These are phyloP conservation scores for Pseudogymnoascus destructans DNA, from an alignment of 2,329 filamentous ascomycete genomes.

Conservation along the genomic window DNA sequence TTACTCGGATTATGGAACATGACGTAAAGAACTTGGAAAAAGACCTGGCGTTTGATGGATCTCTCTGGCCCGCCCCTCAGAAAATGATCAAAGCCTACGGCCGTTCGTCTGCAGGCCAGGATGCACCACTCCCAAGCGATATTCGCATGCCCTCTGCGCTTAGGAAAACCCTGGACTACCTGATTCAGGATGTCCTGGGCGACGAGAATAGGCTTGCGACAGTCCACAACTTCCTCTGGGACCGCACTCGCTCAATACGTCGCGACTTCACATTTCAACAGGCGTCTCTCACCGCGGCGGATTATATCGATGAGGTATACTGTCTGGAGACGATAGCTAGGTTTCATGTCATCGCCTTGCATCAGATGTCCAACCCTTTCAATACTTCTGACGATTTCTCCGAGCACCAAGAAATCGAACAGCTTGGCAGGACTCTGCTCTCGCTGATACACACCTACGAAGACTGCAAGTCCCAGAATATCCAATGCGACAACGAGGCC, in stretches of 20 bases:
- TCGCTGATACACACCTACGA: conserved; percentile 55
- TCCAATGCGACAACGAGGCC: conserved; percentile 47
- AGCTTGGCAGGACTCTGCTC: conserved; percentile 50
- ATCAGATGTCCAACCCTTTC: conserved; percentile 45
- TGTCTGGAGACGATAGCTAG: conserved; percentile 53
- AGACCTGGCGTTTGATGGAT: conserved; percentile 28
- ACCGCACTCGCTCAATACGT: conserved; percentile 52
- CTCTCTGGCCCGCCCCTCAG: conserved; percentile 34
- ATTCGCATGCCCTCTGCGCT: conserved; percentile 48
- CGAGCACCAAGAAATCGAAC: conserved; percentile 54
- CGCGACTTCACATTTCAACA: conserved; percentile 55
- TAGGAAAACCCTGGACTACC: conserved; percentile 47
- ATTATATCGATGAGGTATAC: conserved; percentile 45
- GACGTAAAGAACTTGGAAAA: conserved; percentile 46
- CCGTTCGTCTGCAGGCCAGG: conserved; percentile 54
- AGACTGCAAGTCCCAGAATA: conserved; percentile 45
- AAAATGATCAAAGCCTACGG: conserved; percentile 56
- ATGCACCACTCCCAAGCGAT: conserved; percentile 54
- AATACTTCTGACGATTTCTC: conserved; percentile 47
- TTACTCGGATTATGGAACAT: conserved; percentile 47
- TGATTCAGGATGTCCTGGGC: conserved; percentile 45
- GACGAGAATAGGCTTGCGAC: conserved; percentile 40
- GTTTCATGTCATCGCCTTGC: conserved; percentile 52
- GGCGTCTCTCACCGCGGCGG: conserved; percentile 39
- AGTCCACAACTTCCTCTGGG: conserved; percentile 54